Conservation (phyloP, 2,329 filamentous ascomycete species). For the Curvularia verruculosa region DNA sequence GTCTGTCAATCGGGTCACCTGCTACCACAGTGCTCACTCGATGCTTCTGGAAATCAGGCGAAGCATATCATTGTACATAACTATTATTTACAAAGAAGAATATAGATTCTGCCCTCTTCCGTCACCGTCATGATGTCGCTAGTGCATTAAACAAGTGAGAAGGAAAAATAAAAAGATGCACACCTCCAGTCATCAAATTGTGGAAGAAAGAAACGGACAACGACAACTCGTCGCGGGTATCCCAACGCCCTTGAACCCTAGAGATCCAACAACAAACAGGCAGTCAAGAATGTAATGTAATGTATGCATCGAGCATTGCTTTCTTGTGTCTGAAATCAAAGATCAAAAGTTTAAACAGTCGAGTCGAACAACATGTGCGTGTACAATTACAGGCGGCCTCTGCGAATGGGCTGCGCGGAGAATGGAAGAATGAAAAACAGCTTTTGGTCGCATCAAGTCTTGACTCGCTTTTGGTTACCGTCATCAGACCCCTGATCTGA, state of each 20-base stretch:
- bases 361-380: conserved; percentile 9
- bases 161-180: conserved; percentile 5
- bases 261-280: conserved; percentile 18
- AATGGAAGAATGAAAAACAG: neutral
- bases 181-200: conserved; percentile 20
- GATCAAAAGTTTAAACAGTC: conserved; percentile 12
- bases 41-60: conserved; percentile 8
- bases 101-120: conserved; percentile 9
- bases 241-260: conserved; percentile 32
- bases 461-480: conserved; percentile 46
- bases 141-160: conserved; percentile 6
- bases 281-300: conserved; percentile 2
- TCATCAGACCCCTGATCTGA: conserved; percentile 48
- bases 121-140: conserved; percentile 19
- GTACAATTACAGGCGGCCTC: conserved; percentile 19
- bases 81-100: conserved; percentile 26
- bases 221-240: conserved; percentile 33
- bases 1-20: neutral
- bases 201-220: conserved; percentile 20
- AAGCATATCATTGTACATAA: conserved; percentile 18
- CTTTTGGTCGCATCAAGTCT: conserved; percentile 31
- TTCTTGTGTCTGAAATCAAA: neutral
- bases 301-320: conserved; percentile 20
- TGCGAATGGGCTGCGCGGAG: neutral
- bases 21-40: neutral